Evolutionary conservation across 176 grass and related monocot species (phyloP), one percentile per base, ranked within the genome.

Genomic region (Triticum timopheevii): DNA sequence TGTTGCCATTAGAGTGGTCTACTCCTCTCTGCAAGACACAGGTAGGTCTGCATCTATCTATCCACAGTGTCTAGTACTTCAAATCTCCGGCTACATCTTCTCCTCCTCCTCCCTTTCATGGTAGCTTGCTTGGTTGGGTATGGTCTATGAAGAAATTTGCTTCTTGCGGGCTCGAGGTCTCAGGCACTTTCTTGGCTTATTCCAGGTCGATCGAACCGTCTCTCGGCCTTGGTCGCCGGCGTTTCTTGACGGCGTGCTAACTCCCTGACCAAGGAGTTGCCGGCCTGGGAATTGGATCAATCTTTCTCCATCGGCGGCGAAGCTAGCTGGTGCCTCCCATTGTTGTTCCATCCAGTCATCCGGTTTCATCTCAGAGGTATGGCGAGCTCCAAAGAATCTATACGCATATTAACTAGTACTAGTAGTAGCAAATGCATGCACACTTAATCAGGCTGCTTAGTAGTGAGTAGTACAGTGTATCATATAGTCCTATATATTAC

Each of bases 351-450:
- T 45, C 24, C 59, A 87, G 58, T 44, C 75, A 68, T 80, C 66
- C 10, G 74, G 39, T 73, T 68, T 13, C 63, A 23, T 72, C 56
- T 82, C 44, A 80, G 36, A 80, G 81, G 85, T 87, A 87, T 68
- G 81, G 80, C 68, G 76, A 80, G 45, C 44, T 74, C 13, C 71
- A 47, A 47, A 27, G 20, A 61, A 12, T 47, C 65, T 44, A 17
- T 73, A 20, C 50, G 17, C 67, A 22, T 73, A 44, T 12, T 44
- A 3, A 44, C 42, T 44, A 10, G 81, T 35, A 35, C 5, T 38
- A 38, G 6, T 38, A 38, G 36, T 38, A 38, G 6, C 36, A 38
- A 38, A 38, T 87, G 77, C 62, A 20, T 25, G 31, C 77, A 62
- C 25, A 68, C 42, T 80, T 34, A 28, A 84, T 52, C 50, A 54